Base-by-base conservation (phyloP, 1,284 basidiomycete genomes). In the Afroboletus lepidellus region DNA sequence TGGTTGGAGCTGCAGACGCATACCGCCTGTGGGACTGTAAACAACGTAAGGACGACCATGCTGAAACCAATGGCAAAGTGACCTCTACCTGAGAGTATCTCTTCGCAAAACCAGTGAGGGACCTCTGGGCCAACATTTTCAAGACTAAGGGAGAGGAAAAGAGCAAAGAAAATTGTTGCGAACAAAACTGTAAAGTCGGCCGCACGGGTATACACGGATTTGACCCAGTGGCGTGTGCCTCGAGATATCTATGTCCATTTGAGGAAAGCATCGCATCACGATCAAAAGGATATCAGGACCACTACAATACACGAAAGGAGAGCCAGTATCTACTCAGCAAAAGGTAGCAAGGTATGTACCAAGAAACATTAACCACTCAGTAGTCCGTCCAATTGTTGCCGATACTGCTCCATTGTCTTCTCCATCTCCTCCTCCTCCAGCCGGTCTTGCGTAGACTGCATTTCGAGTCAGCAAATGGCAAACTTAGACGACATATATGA, bases 351-450 rank as follows among this genome's bases (percentile, higher is more conserved):
- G 59, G 62, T 65, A 66, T 66, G 49, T 43, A 27, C 41, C 32
- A 15, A 41, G 15, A 43, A 43, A 41, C 9, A 46, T 70, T 66
- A 90, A 56, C 83, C 80, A 61, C 89, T 93, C 61, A 96, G 76
- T 41, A 95, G 74, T 47, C 92, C 92, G 55, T 90, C 85, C 60
- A 95, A 78, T 67, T 95, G 87, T 61, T 87, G 81, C 63, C 90
- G 85, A 74, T 94, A 94, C 60, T 87, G 81, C 70, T 92, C 89
- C 84, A 94, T 87, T 60, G 88, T 88, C 54, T 81, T 80, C 67
- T 93, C 91, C 51, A 83, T 84, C 70, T 90, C 89, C 63, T 88
- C 88, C 61, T 94, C 91, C 59, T 87, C 83, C 63, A 83, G 65
- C 52, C 75, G 76, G 60, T 84, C 79, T 60, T 87, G 76, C 58